Evolutionary conservation across 331 rosid genomes (phyloP).

Genomic region (Pyrus hybrid): DNA sequence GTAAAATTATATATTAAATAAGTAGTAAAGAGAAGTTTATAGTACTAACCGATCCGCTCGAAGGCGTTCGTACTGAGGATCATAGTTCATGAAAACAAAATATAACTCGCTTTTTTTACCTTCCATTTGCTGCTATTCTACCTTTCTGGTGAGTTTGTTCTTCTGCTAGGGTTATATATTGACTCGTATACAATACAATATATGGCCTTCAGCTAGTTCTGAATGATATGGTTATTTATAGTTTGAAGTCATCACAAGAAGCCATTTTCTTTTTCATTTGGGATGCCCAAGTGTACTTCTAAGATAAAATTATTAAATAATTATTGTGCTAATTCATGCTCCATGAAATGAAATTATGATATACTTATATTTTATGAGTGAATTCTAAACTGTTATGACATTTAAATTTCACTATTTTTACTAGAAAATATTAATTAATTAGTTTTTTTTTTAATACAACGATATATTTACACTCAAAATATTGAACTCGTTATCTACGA

Average conservation of each 20-base stretch:
- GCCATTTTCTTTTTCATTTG: neutral
- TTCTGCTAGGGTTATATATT: neutral
- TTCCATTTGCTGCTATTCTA: constrained; percentile 27
- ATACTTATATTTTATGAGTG: no score
- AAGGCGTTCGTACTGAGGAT: constrained; percentile 76
- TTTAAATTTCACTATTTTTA: neutral
- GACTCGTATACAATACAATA: neutral
- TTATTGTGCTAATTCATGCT: no score
- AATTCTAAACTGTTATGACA: neutral
- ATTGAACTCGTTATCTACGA: no score
- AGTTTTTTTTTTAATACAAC: no score
- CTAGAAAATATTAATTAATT: no score
- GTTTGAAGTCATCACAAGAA: neutral
- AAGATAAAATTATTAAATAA: neutral
- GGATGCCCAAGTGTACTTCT: neutral
- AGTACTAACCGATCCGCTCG: constrained; percentile 44
- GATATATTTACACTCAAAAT: no score
- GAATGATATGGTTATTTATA: neutral
- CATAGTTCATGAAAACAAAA: constrained; percentile 86
- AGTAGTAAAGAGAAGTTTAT: neutral
- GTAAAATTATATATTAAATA: neutral
- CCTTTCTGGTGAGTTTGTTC: neutral
- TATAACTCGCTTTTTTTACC: constrained; percentile 41
- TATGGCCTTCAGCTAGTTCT: neutral
- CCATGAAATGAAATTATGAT: no score